Conservation (phyloP, 1,139 yeast species). For the Sugiyamaella paludigena region DNA sequence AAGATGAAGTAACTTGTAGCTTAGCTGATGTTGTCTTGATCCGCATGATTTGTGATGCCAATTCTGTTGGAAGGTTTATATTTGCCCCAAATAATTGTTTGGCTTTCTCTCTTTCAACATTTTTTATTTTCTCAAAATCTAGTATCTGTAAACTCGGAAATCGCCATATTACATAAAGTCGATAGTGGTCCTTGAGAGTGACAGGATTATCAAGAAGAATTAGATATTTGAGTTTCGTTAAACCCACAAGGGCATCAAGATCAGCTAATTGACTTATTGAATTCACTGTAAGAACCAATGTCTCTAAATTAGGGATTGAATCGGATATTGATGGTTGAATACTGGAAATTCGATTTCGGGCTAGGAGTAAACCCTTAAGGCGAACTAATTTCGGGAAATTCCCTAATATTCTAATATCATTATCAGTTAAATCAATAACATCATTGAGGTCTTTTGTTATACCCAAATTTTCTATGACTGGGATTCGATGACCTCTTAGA, state of each 20-base stretch:
- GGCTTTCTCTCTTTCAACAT: conserved; percentile 51
- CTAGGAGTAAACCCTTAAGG: conserved; percentile 52
- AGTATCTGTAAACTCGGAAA: conserved; percentile 61
- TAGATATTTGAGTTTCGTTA: conserved; percentile 47
- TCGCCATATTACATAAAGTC: conserved; percentile 58
- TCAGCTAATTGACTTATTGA: conserved; percentile 44
- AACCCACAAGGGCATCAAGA: conserved; percentile 40
- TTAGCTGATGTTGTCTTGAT: conserved; percentile 2
- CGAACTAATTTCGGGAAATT: conserved; percentile 50
- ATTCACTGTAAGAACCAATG: conserved; percentile 56
- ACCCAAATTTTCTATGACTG: conserved; percentile 46
- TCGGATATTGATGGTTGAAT: conserved; percentile 40
- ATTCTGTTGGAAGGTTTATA: conserved; percentile 34
- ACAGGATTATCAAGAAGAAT: conserved; percentile 64
- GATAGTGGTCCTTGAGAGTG: conserved; percentile 51
- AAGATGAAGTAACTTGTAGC: background rate
- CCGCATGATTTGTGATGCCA: conserved; percentile 31
- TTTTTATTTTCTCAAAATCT: conserved; percentile 64
- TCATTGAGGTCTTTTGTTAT: conserved; percentile 46
- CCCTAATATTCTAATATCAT: conserved; percentile 54
- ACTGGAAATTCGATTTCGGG: conserved; percentile 53
- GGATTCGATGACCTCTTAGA: conserved; percentile 43
- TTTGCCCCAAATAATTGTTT: conserved; percentile 46
- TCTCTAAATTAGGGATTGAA: conserved; percentile 46
- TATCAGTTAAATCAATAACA: conserved; percentile 66